phyloP scores from a whole-genome alignment of 176 grass and related monocot species.

The Aegilops speltoides region DNA sequence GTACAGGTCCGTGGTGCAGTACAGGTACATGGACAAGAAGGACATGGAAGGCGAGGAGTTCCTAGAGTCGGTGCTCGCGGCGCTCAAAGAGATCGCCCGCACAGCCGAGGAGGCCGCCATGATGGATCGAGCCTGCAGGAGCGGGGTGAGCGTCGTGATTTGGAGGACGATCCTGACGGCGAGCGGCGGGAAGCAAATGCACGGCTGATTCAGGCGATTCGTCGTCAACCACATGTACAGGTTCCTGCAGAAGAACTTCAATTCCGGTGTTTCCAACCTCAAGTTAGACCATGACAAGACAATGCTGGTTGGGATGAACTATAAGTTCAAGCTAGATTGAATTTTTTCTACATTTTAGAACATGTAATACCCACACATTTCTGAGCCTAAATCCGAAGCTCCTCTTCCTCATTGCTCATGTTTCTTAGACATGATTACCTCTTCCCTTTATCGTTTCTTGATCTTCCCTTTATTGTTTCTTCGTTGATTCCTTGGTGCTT shows the following conservation, averaged over 20 bases:
- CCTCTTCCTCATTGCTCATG: too few species aligned
- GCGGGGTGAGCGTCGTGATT: conserved; percentile 23
- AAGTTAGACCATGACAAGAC: conserved; percentile 40
- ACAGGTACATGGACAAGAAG: conserved; percentile 45
- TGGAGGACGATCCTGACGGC: conserved; percentile 45
- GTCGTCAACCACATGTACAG: conserved; percentile 32
- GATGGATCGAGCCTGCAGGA: background rate
- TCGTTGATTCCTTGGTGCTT: too few species aligned
- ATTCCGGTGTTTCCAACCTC: conserved; percentile 30
- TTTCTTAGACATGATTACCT: too few species aligned
- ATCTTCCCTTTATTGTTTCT: too few species aligned
- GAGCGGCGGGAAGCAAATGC: background rate
- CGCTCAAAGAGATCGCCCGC: conserved; percentile 2
- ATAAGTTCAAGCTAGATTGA: too few species aligned
- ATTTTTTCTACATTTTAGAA: too few species aligned
- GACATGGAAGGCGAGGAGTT: conserved; percentile 38
- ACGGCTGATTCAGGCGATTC: conserved; percentile 16
- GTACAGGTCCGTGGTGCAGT: conserved; percentile 41
- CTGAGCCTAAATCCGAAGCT: too few species aligned
- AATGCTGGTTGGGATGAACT: conserved; percentile 19
- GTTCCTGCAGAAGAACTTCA: conserved; percentile 57
- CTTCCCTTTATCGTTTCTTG: too few species aligned
- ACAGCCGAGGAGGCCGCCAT: conserved; percentile 2
- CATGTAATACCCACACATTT: too few species aligned
- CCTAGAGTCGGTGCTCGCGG: conserved; percentile 10